phyloP scores from a whole-genome alignment of 345 rosid genomes.

The Boechera stricta region DNA sequence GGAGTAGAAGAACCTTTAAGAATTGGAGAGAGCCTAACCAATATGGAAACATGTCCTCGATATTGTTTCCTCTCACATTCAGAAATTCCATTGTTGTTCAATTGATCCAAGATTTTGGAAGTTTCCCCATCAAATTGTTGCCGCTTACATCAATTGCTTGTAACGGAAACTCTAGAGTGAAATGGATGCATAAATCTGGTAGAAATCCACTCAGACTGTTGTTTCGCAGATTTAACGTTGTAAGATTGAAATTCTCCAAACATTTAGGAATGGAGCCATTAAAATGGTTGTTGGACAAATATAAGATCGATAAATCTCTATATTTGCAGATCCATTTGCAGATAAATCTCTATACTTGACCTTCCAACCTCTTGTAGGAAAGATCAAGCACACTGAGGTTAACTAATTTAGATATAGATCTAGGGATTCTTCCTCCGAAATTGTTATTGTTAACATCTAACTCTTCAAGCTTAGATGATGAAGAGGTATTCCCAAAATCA shows the following conservation, averaged over 20 bases:
- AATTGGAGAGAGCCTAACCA: background rate
- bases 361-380: constrained; percentile 47
- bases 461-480: background rate
- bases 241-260: background rate
- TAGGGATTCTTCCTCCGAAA: background rate
- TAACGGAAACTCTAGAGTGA: background rate
- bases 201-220: background rate
- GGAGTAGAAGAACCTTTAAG: background rate
- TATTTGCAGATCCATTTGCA: background rate
- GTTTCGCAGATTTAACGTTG: background rate
- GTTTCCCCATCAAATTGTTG: background rate
- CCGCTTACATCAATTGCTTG: background rate
- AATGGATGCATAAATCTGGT: background rate
- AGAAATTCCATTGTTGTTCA: background rate
- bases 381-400: background rate
- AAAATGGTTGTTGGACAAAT: background rate
- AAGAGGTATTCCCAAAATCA: background rate
- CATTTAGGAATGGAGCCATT: background rate
- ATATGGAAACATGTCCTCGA: background rate
- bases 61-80: background rate
- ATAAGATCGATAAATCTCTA: accelerated
- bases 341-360: background rate
- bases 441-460: constrained; percentile 3
- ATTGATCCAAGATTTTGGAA: background rate
- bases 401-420: background rate